These are phyloP conservation scores for Phytophthora melonis DNA, from an alignment of 352 stramenopile species.

Conservation along the genomic window DNA sequence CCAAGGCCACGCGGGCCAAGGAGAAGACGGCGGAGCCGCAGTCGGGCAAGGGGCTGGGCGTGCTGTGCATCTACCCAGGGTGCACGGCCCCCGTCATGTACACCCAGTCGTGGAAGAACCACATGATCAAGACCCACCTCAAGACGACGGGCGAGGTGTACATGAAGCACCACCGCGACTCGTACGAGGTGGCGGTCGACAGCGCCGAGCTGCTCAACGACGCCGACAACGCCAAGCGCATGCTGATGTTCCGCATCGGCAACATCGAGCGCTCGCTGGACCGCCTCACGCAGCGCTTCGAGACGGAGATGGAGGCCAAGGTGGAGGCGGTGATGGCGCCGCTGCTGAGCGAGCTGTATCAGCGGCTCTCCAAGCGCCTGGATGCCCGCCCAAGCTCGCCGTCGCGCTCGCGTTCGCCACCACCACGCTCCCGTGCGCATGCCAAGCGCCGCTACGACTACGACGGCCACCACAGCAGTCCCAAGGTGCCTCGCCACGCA, in stretches of 20 bases:
- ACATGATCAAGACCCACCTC: neutral
- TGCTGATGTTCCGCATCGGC: neutral
- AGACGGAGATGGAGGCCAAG: neutral
- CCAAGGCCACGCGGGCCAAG: too few relatives aligned
- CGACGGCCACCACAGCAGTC: too few relatives aligned
- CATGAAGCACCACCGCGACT: neutral
- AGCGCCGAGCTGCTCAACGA: neutral
- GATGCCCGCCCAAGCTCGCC: too few relatives aligned
- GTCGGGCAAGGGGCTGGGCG: neutral
- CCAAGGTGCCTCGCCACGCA: too few relatives aligned
- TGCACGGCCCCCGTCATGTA: neutral
- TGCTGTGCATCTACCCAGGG: neutral
- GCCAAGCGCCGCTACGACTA: too few relatives aligned
- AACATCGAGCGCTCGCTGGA: neutral
- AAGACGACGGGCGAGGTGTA: neutral
- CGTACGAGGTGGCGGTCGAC: neutral
- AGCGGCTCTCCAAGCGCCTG: too few relatives aligned
- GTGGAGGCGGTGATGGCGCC: neutral
- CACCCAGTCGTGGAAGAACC: neutral
- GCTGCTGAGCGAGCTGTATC: neutral
- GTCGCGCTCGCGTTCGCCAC: too few relatives aligned
- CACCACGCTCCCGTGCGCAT: too few relatives aligned
- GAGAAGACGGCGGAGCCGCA: too few relatives aligned
- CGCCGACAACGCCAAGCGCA: neutral
- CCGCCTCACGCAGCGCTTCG: neutral